Percentiles rank a stretch among this genome's conserved stretches.
These are phyloP conservation scores for Wickerhamomyces rabaulensis DNA, from an alignment of 805 yeast species.

Conservation along the genomic window DNA sequence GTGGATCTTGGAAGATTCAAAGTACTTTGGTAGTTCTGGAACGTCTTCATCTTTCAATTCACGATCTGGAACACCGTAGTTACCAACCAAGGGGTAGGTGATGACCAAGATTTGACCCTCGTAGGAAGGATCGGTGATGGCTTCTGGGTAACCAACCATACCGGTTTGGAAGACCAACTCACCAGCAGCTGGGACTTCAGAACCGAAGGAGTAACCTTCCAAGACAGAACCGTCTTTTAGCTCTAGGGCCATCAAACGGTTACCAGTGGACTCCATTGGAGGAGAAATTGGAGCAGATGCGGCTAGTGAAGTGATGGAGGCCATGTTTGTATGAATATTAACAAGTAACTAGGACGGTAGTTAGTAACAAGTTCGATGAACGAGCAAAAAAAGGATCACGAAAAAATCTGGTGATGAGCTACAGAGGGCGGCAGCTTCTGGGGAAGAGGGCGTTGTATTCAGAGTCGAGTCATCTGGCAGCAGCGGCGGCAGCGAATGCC, in stretches of 20 bases:
- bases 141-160: slow-evolving; percentile 99
- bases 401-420: neutral
- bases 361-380: neutral
- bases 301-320: slow-evolving; percentile 8
- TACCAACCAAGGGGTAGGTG: slow-evolving; percentile 95
- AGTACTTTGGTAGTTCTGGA: slow-evolving; percentile 78
- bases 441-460: neutral
- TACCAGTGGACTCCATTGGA: slow-evolving; percentile 79
- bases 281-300: slow-evolving; percentile 86
- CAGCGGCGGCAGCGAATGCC: neutral
- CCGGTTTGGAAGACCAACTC: slow-evolving; percentile 99
- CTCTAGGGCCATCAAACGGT: slow-evolving; percentile 82
- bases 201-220: slow-evolving; percentile 97
- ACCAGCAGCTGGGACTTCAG: slow-evolving; percentile 84
- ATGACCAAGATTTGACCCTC: slow-evolving; percentile 96
- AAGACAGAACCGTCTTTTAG: slow-evolving; percentile 79
- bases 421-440: neutral
- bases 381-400: neutral
- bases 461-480: neutral
- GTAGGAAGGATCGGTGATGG: slow-evolving; percentile 96
- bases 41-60: slow-evolving; percentile 67
- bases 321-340: slow-evolving; percentile 2
- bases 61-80: slow-evolving; percentile 98
- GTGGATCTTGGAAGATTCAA: slow-evolving; percentile 89
- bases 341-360: neutral